Conservation (phyloP, 495 filamentous ascomycete genomes). For the Lentithecium fluviatile region DNA sequence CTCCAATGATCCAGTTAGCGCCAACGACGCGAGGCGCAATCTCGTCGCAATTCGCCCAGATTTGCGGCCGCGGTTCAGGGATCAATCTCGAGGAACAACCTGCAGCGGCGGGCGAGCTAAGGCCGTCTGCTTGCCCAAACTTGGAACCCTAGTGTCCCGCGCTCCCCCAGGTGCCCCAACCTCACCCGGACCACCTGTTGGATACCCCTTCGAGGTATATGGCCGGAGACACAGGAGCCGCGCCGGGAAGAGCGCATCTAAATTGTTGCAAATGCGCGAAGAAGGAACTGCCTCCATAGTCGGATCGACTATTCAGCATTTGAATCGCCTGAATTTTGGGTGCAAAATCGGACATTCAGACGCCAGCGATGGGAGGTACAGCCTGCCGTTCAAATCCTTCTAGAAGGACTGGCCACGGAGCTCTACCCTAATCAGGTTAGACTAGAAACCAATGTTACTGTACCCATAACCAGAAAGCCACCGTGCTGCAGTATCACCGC, state of each 20-base stretch:
- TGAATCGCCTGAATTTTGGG: not conserved
- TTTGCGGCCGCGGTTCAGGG: slow-evolving; percentile 21
- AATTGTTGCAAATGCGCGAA: not conserved
- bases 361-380: slow-evolving; percentile 7
- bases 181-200: slow-evolving; percentile 32
- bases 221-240: not conserved
- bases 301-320: not conserved
- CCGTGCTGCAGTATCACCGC: slow-evolving; percentile 34
- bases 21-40: slow-evolving; percentile 14
- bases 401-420: slow-evolving; percentile 34
- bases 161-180: slow-evolving; percentile 22
- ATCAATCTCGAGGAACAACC: slow-evolving; percentile 20
- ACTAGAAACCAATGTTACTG: slow-evolving; percentile 29
- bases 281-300: not conserved
- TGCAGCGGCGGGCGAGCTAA: slow-evolving; percentile 25
- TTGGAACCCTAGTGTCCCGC: slow-evolving; percentile 25
- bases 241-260: not conserved
- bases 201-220: not conserved
- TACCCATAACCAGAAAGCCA: slow-evolving; percentile 32
- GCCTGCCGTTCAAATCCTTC: slow-evolving; percentile 16
- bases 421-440: slow-evolving; percentile 20
- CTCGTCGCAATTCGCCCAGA: slow-evolving; percentile 32
- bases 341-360: slow-evolving; percentile 1
- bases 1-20: slow-evolving; percentile 17
- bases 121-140: slow-evolving; percentile 21